A percentile compares a stretch with the other conserved stretches of the same genome.
Conservation (phyloP, 2,329 filamentous ascomycete species). For the Sarocladium kiliense region DNA sequence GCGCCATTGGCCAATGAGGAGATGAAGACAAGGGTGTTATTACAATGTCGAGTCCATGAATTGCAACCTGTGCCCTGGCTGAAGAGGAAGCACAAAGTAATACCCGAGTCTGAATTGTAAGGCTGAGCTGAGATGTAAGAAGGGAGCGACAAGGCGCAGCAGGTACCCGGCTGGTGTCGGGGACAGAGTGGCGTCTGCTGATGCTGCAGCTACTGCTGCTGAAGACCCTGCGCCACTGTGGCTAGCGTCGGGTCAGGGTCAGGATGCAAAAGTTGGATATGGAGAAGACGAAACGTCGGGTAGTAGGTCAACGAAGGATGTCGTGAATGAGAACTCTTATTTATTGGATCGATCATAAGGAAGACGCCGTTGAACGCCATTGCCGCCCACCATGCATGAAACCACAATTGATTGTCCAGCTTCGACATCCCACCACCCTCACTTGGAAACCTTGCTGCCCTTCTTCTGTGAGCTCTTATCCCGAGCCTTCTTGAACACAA, state of each 20-base stretch:
- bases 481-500: slow-evolving; percentile 56
- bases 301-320: no score
- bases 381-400: not conserved
- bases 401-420: not conserved
- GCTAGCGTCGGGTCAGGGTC: not conserved
- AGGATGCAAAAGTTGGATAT: not conserved
- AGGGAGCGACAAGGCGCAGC: not conserved
- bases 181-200: slow-evolving; percentile 8
- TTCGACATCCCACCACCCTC: not conserved
- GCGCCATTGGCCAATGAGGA: slow-evolving; percentile 1
- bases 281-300: no score
- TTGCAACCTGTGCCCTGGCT: not conserved
- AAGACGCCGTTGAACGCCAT: slow-evolving; percentile 1
- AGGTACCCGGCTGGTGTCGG: not conserved
- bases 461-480: slow-evolving; percentile 41
- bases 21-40: not conserved
- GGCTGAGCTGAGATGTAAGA: not conserved
- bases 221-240: slow-evolving; percentile 6
- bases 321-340: not conserved
- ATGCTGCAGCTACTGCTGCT: not conserved
- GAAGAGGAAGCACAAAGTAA: not conserved
- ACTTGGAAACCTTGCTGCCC: not conserved
- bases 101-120: not conserved
- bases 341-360: not conserved
- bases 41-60: not conserved